These are phyloP conservation scores for Parascedosporium putredinis DNA, from an alignment of 2,329 filamentous ascomycete genomes.

Conservation along the genomic window DNA sequence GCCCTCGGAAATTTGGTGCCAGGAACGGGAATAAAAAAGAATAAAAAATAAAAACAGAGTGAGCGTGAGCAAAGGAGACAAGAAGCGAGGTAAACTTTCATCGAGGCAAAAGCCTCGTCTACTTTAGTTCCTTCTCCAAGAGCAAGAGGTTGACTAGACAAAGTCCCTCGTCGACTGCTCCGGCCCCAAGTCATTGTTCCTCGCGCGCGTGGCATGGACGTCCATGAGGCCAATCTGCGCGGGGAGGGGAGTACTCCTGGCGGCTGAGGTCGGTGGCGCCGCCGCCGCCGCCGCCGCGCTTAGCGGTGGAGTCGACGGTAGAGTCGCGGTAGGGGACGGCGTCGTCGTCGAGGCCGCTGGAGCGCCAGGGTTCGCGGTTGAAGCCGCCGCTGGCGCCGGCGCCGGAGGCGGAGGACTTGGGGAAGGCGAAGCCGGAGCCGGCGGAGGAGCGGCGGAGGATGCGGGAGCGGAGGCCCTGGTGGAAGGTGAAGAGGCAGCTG, in stretches of 20 bases:
- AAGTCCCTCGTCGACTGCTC: conserved; percentile 7
- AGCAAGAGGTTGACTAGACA: too few relatives aligned
- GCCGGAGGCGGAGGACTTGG: conserved; percentile 29
- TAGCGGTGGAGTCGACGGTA: background rate
- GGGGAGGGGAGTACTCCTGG: conserved; percentile 4
- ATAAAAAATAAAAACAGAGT: too few relatives aligned
- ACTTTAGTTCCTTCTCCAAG: too few relatives aligned
- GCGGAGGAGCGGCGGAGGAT: conserved; percentile 35
- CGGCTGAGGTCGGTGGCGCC: background rate
- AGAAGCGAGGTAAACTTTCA: too few relatives aligned
- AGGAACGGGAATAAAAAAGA: background rate
- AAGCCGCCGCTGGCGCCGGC: conserved; percentile 15
- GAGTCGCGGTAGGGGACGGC: background rate
- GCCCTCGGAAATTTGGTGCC: background rate
- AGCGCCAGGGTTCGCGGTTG: background rate
- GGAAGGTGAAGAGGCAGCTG: conserved; percentile 28
- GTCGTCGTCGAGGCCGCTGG: background rate
- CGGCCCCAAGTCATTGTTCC: background rate
- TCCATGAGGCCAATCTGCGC: conserved; percentile 5
- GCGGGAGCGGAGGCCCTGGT: conserved; percentile 47
- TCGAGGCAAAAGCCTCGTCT: too few relatives aligned
- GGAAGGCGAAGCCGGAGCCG: conserved; percentile 33
- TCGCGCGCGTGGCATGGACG: background rate
- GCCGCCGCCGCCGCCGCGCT: background rate
- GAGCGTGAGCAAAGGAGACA: too few relatives aligned